Percentiles rank a stretch among this genome's conserved stretches.
These are phyloP conservation scores for Verticillium tricorpus DNA, from an alignment of 2,329 filamentous ascomycete genomes.

Conservation along the genomic window DNA sequence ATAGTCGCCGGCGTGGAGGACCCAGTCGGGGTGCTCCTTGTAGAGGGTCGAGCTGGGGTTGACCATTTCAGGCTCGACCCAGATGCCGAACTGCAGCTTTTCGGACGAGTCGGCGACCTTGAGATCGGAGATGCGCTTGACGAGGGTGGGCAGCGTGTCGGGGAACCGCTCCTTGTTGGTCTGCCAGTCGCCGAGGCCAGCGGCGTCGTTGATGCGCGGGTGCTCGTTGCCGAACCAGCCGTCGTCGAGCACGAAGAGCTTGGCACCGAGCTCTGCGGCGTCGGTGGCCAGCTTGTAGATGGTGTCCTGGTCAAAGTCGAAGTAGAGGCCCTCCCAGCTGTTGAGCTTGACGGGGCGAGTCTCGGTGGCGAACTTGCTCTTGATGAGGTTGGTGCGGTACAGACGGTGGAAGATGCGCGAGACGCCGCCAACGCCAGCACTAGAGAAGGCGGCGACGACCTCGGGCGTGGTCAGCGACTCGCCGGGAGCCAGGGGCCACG, in stretches of 20 bases:
- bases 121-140: constrained; percentile 45
- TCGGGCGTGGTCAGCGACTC: constrained; percentile 58
- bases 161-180: constrained; percentile 56
- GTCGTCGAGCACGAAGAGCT: constrained; percentile 61
- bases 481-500: constrained; percentile 50
- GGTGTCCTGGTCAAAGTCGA: constrained; percentile 51
- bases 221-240: constrained; percentile 64
- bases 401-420: constrained; percentile 58
- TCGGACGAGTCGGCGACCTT: constrained; percentile 39
- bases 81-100: constrained; percentile 57
- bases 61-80: constrained; percentile 67
- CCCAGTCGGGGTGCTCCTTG: constrained; percentile 60
- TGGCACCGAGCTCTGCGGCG: constrained; percentile 54
- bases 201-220: constrained; percentile 51
- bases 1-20: constrained; percentile 51
- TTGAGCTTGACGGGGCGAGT: constrained; percentile 55
- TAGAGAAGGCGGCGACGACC: constrained; percentile 58
- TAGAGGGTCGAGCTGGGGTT: constrained; percentile 59
- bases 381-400: constrained; percentile 57
- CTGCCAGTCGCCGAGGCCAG: constrained; percentile 60
- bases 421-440: constrained; percentile 54
- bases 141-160: constrained; percentile 46
- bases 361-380: constrained; percentile 47
- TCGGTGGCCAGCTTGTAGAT: constrained; percentile 52
- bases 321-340: constrained; percentile 61